A percentile compares a stretch with the other conserved stretches of the same genome.
phyloP scores from a whole-genome alignment of 2,329 filamentous ascomycete genomes.

The Emmonsiellopsis sp. region DNA sequence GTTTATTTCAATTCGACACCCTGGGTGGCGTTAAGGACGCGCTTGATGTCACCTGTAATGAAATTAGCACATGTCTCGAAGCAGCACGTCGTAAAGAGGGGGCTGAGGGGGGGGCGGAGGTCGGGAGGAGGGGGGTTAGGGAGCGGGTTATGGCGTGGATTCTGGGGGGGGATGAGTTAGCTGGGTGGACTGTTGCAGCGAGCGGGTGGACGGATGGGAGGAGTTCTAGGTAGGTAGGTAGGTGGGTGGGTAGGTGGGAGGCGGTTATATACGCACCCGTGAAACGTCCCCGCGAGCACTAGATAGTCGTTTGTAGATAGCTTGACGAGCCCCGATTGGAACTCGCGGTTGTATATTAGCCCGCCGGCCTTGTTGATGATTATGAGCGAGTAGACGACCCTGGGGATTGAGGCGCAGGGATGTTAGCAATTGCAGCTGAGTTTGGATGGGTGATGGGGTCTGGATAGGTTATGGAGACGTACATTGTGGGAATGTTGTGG shows the following conservation, averaged over 20 bases:
- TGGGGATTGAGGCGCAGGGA: constrained; percentile 27
- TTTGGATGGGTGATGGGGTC: neutral
- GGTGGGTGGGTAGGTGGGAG: neutral
- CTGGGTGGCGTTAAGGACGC: too few relatives aligned
- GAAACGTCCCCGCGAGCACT: constrained; percentile 92
- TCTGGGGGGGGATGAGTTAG: constrained; percentile 21
- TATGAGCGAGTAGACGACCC: constrained; percentile 90
- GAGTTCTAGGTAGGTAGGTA: neutral
- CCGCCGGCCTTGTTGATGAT: constrained; percentile 98
- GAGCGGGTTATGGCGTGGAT: constrained; percentile 56
- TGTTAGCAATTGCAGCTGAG: neutral
- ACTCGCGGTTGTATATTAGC: constrained; percentile 90
- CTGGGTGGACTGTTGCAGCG: neutral
- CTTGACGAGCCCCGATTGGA: constrained; percentile 76
- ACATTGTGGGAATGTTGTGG: neutral
- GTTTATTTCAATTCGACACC: too few relatives aligned
- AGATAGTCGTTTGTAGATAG: constrained; percentile 94
- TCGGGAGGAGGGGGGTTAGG: constrained; percentile 37
- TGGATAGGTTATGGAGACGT: neutral
- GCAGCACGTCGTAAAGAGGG: too few relatives aligned
- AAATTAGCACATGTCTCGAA: too few relatives aligned
- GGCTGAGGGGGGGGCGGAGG: constrained; percentile 13
- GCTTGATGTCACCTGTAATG: too few relatives aligned
- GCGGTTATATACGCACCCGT: constrained; percentile 54
- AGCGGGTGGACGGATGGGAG: neutral